Evolutionary conservation across 2,329 filamentous ascomycete genomes (phyloP).

Genomic region (Aureobasidium sp.): DNA sequence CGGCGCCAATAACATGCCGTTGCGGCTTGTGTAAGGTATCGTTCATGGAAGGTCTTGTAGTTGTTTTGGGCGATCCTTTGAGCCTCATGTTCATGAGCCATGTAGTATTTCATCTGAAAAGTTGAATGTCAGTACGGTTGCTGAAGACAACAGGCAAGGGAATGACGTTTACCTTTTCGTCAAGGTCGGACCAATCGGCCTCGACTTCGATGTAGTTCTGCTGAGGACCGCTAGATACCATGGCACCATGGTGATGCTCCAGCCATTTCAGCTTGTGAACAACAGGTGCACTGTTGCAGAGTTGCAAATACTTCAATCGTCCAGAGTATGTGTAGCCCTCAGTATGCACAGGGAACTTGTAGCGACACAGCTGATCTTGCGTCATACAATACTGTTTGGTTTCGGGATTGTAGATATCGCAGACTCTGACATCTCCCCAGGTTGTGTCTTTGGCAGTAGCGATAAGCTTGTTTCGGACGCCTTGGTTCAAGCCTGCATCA

Average conservation of each 20-base stretch:
- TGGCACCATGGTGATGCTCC: not conserved
- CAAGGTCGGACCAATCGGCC: slow-evolving; percentile 23
- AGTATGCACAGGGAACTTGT: slow-evolving; percentile 18
- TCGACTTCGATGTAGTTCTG: slow-evolving; percentile 25
- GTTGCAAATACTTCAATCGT: slow-evolving; percentile 24
- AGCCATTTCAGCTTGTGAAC: slow-evolving; percentile 17
- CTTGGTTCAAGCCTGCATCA: slow-evolving; percentile 20
- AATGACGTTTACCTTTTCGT: not conserved
- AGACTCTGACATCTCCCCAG: slow-evolving; percentile 28
- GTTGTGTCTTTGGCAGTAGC: slow-evolving; percentile 21
- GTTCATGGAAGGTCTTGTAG: slow-evolving; percentile 19
- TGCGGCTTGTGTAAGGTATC: slow-evolving; percentile 22
- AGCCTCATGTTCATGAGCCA: slow-evolving; percentile 16
- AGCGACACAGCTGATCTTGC: slow-evolving; percentile 14
- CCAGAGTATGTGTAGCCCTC: slow-evolving; percentile 28
- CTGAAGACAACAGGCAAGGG: too few species aligned
- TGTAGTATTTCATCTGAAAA: slow-evolving; percentile 17
- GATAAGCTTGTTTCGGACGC: slow-evolving; percentile 25
- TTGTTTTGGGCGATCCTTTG: slow-evolving; percentile 21
- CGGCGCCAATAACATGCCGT: slow-evolving; percentile 25
- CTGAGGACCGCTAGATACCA: slow-evolving; percentile 15
- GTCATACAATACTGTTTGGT: not conserved
- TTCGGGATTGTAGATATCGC: slow-evolving; percentile 14
- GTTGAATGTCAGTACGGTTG: not conserved
- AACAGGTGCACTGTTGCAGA: slow-evolving; percentile 25